These are phyloP conservation scores for Barnettozyma botsteinii DNA, from an alignment of 805 yeast genomes.

Conservation along the genomic window DNA sequence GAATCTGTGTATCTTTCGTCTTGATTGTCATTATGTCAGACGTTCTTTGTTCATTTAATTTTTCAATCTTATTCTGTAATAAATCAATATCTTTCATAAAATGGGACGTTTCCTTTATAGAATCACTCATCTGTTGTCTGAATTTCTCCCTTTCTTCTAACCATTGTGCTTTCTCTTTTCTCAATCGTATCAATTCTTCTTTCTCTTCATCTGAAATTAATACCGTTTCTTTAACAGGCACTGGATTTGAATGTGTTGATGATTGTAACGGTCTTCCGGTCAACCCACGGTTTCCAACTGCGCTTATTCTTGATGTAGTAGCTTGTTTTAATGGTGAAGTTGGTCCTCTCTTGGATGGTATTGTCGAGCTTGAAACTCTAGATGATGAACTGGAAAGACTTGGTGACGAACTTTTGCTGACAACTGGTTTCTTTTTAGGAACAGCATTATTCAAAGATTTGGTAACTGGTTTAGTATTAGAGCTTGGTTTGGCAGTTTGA, in stretches of 20 bases:
- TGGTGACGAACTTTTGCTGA: constrained; percentile 13
- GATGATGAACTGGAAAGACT: constrained; percentile 8
- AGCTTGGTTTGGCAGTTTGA: constrained; percentile 18
- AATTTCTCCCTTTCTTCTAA: constrained; percentile 28
- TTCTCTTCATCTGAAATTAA: constrained; percentile 20
- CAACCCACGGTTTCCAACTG: constrained; percentile 26
- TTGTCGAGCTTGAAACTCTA: constrained; percentile 21
- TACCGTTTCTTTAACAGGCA: constrained; percentile 1
- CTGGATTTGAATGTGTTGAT: constrained; percentile 10
- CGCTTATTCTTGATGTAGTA: constrained; percentile 23
- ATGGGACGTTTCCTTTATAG: constrained; percentile 23
- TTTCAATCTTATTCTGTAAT: constrained; percentile 29
- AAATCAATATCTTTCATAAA: constrained; percentile 25
- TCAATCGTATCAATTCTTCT: constrained; percentile 44
- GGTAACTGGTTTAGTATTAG: constrained; percentile 9
- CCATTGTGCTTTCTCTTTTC: constrained; percentile 44
- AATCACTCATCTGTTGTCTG: constrained; percentile 24
- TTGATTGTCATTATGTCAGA: constrained; percentile 46
- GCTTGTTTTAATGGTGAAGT: constrained; percentile 57
- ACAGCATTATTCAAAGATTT: constrained; percentile 3
- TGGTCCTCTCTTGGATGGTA: constrained; percentile 67
- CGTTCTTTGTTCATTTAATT: constrained; percentile 45
- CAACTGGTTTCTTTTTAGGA: constrained; percentile 12
- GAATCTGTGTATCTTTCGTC: constrained; percentile 64
- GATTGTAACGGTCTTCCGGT: constrained; percentile 38